Percentiles rank a stretch among this genome's conserved stretches.
These are phyloP conservation scores for Daldinia childiae DNA, from an alignment of 495 filamentous ascomycete genomes.

Conservation along the genomic window DNA sequence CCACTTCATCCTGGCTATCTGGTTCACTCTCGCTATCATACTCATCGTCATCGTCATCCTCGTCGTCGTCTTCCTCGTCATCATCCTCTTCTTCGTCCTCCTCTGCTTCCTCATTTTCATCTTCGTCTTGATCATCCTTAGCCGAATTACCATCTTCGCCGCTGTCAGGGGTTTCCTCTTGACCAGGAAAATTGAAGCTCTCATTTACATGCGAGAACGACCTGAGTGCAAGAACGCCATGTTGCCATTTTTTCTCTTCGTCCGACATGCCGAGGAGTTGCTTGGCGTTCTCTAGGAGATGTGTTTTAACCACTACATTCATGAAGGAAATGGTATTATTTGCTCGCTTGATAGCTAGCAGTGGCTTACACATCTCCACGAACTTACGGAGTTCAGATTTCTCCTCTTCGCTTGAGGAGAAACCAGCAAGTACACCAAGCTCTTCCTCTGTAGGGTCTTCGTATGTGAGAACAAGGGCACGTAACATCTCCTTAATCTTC, in stretches of 20 bases:
- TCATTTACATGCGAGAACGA: constrained; percentile 50
- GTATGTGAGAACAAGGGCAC: constrained; percentile 48
- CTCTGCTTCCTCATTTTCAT: constrained; percentile 12
- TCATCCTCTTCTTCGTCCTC: constrained; percentile 21
- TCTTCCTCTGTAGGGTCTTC: constrained; percentile 49
- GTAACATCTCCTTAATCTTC: constrained; percentile 51
- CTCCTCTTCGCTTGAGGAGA: constrained; percentile 42
- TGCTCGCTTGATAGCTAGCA: constrained; percentile 37
- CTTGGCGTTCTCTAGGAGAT: constrained; percentile 45
- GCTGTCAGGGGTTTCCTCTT: constrained; percentile 10
- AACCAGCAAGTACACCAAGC: constrained; percentile 46
- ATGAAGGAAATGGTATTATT: constrained; percentile 46
- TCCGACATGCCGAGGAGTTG: constrained; percentile 46
- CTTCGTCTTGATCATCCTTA: constrained; percentile 10
- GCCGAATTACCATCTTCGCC: background rate
- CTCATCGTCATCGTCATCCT: constrained; percentile 27
- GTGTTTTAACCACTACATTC: constrained; percentile 47
- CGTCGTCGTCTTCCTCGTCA: constrained; percentile 23
- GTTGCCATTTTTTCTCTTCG: constrained; percentile 53
- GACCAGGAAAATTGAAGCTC: constrained; percentile 28
- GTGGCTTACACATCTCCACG: constrained; percentile 47
- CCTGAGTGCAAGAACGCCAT: constrained; percentile 50
- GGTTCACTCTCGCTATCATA: constrained; percentile 27
- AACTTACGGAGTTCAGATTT: constrained; percentile 42
- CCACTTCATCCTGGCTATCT: constrained; percentile 22